Evolutionary conservation across 2,329 filamentous ascomycete species (phyloP).

Genomic region (Didymella lethalis): DNA sequence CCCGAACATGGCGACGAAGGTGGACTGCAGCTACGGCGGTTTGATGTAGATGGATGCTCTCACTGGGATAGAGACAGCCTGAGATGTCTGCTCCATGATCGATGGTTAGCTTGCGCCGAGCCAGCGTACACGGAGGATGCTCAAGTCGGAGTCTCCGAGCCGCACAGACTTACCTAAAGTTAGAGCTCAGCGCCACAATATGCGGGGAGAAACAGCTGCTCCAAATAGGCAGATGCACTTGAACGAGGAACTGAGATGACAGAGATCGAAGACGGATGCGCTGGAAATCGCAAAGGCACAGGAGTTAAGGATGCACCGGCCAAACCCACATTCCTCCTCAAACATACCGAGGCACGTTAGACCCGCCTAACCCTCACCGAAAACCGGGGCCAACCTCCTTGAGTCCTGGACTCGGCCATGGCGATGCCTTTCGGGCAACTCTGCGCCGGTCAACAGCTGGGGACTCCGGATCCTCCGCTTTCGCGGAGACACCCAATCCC

Average conservation of each 20-base stretch:
- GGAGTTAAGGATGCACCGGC: slow-evolving; percentile 10
- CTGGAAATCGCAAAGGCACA: slow-evolving; percentile 8
- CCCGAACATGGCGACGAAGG: slow-evolving; percentile 40
- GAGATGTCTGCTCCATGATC: slow-evolving; percentile 3
- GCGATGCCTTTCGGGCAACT: slow-evolving; percentile 12
- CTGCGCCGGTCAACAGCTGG: slow-evolving; percentile 13
- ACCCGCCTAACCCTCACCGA: slow-evolving; percentile 4
- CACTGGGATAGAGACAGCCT: neutral
- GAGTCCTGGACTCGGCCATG: slow-evolving; percentile 13
- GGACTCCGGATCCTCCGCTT: slow-evolving; percentile 18
- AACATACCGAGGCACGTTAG: slow-evolving; percentile 18
- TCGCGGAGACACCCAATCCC: slow-evolving; percentile 15
- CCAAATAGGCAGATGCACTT: slow-evolving; percentile 4
- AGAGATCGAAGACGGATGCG: neutral
- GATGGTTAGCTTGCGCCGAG: slow-evolving; percentile 8
- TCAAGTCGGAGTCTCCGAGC: slow-evolving; percentile 10
- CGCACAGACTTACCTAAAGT: slow-evolving; percentile 18
- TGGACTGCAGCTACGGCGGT: neutral
- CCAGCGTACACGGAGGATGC: slow-evolving; percentile 1
- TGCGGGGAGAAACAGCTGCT: slow-evolving; percentile 9
- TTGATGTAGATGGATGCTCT: neutral
- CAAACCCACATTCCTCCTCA: slow-evolving; percentile 20
- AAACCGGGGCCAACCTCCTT: slow-evolving; percentile 12
- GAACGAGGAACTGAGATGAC: slow-evolving; percentile 1
- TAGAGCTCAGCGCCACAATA: slow-evolving; percentile 10